Conservation (phyloP, 768 basidiomycete species). For the Suillus decipiens region DNA sequence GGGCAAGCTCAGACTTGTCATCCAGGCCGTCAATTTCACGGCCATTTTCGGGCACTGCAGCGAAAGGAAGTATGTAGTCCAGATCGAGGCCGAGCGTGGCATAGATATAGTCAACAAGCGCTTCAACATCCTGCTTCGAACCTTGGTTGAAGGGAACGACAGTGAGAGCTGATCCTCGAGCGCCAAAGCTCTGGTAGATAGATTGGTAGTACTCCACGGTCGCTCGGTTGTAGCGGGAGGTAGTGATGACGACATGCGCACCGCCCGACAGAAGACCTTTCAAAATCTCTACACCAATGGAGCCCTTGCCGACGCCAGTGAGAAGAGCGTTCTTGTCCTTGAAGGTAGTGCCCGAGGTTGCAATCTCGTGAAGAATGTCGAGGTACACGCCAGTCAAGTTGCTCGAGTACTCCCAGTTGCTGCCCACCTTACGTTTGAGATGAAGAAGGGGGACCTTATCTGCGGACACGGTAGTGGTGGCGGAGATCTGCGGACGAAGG, state of each 20-base stretch:
- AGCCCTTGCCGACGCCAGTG: conserved; percentile 97
- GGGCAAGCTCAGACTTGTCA: conserved; percentile 96
- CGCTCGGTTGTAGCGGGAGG: conserved; percentile 93
- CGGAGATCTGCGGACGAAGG: conserved; percentile 87
- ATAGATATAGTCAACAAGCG: conserved; percentile 98
- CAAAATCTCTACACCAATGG: conserved; percentile 96
- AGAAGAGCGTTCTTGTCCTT: conserved; percentile 98
- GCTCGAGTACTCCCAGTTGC: conserved; percentile 95
- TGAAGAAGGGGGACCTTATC: conserved; percentile 95
- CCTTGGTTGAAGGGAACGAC: conserved; percentile 99
- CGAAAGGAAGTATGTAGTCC: conserved; percentile 98
- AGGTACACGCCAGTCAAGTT: conserved; percentile 95
- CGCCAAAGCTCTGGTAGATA: conserved; percentile 94
- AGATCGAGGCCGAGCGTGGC: conserved; percentile 93
- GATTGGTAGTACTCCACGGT: conserved; percentile 98
- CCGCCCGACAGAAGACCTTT: conserved; percentile 97
- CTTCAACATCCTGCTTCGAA: conserved; percentile 98
- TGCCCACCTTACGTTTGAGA: conserved; percentile 94
- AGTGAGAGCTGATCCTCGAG: conserved; percentile 93
- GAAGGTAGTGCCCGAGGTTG: conserved; percentile 97
- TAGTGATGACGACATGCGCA: conserved; percentile 95
- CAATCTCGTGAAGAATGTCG: conserved; percentile 97
- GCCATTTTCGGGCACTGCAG: conserved; percentile 97
- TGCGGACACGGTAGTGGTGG: conserved; percentile 67
- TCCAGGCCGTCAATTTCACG: conserved; percentile 97